A percentile compares a stretch with the other conserved stretches of the same genome.
Conservation (phyloP, 202 grass and related monocot species). For the Setaria italica region DNA sequence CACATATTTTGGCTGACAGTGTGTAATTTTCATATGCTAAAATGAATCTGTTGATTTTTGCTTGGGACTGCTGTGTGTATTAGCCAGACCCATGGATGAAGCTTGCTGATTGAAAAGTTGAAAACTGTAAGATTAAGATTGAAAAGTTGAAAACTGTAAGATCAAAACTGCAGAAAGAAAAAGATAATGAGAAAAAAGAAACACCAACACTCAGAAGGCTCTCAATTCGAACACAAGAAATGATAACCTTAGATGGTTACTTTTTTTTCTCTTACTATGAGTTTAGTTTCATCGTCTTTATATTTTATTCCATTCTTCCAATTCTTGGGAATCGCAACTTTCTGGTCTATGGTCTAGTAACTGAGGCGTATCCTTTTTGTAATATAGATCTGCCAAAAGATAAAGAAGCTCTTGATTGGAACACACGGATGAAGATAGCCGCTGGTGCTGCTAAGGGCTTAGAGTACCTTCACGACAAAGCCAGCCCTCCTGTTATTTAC, state of each 20-base stretch:
- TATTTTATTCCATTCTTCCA: constrained; percentile 2
- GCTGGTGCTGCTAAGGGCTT: constrained; percentile 97
- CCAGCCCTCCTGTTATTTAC: constrained; percentile 90
- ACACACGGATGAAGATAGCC: constrained; percentile 96
- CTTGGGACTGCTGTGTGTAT: background rate
- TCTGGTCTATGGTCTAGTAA: background rate
- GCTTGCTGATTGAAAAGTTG: background rate
- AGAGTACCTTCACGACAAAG: constrained; percentile 93
- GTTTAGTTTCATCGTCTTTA: background rate
- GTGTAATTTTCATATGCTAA: background rate
- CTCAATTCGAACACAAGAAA: background rate
- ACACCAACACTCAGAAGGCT: background rate
- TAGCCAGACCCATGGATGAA: constrained; percentile 11
- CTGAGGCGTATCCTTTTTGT: constrained; percentile 34
- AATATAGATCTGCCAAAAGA: constrained; percentile 81
- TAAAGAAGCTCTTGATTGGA: constrained; percentile 95
- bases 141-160: background rate
- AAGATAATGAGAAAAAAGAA: background rate
- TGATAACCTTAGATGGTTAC: background rate
- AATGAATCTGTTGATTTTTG: background rate
- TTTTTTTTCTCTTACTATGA: background rate
- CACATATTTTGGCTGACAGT: background rate
- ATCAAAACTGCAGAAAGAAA: background rate
- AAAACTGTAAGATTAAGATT: background rate
- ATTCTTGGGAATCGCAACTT: background rate